phyloP scores from a whole-genome alignment of 192 early-diverging fungal species.

The Backusella morwellensis region DNA sequence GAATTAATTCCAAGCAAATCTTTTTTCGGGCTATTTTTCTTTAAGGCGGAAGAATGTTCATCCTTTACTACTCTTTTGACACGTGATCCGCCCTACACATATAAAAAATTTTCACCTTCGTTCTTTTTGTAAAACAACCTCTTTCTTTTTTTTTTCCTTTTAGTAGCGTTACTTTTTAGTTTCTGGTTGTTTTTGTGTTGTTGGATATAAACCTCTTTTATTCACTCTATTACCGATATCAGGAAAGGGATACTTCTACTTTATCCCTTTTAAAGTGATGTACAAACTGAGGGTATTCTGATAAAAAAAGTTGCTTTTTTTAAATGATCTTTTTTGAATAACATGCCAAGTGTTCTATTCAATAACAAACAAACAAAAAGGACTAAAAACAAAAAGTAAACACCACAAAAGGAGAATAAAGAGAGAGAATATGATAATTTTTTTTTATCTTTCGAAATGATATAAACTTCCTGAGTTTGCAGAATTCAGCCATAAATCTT shows the following conservation, averaged over 20 bases:
- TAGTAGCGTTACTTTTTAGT: background rate
- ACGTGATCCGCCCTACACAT: background rate
- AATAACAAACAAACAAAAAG: constrained; percentile 7
- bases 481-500: constrained; percentile 4
- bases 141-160: background rate
- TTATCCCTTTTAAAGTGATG: background rate
- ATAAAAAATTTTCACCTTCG: background rate
- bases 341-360: background rate
- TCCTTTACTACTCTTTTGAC: background rate
- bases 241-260: background rate
- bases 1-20: background rate
- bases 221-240: background rate
- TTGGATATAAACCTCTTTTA: background rate
- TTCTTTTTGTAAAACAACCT: background rate
- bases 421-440: background rate
- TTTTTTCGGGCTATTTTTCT: constrained; percentile 1
- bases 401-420: background rate
- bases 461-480: constrained; percentile 6
- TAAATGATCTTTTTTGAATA: background rate
- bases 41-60: background rate
- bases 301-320: constrained; percentile 3
- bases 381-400: background rate
- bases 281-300: constrained; percentile 5
- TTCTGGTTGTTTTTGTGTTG: background rate
- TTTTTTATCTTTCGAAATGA: constrained; percentile 5